Conservation (phyloP, 179 eudicot genomes). For the Silene noctiflora region DNA sequence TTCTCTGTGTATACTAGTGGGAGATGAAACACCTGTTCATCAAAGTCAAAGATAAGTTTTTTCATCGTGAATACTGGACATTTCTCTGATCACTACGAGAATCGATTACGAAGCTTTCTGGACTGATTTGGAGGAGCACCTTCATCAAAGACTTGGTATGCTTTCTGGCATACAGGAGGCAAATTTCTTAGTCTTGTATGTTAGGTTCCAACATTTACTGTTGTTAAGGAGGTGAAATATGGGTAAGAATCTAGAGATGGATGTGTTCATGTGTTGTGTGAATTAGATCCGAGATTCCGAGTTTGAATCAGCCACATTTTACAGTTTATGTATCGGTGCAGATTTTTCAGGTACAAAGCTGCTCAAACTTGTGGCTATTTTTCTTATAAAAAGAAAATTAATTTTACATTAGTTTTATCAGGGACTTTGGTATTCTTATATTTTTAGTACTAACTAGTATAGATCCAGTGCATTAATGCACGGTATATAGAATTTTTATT, state of each 20-base stretch:
- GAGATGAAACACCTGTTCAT: not conserved
- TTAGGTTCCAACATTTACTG: not conserved
- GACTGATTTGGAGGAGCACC: not conserved
- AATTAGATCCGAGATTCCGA: not conserved
- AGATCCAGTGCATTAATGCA: too few species aligned
- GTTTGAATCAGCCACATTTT: not conserved
- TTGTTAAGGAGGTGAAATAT: not conserved
- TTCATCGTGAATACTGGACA: not conserved
- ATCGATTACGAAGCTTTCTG: not conserved
- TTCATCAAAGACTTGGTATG: not conserved
- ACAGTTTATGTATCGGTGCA: not conserved
- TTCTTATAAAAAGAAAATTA: not conserved
- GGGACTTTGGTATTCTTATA: too few species aligned
- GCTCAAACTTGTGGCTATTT: not conserved
- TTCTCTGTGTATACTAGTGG: not conserved
- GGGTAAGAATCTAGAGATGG: not conserved
- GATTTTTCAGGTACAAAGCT: not conserved
- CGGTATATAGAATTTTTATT: too few species aligned
- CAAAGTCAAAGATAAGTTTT: not conserved
- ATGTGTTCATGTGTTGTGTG: not conserved
- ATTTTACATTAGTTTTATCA: not conserved
- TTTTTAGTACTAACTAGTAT: too few species aligned
- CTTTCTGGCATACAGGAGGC: too few species aligned
- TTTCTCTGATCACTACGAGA: not conserved
- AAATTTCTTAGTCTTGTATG: not conserved